phyloP scores from a whole-genome alignment of 2,329 filamentous ascomycete genomes.

The Sarocladium kiliense region DNA sequence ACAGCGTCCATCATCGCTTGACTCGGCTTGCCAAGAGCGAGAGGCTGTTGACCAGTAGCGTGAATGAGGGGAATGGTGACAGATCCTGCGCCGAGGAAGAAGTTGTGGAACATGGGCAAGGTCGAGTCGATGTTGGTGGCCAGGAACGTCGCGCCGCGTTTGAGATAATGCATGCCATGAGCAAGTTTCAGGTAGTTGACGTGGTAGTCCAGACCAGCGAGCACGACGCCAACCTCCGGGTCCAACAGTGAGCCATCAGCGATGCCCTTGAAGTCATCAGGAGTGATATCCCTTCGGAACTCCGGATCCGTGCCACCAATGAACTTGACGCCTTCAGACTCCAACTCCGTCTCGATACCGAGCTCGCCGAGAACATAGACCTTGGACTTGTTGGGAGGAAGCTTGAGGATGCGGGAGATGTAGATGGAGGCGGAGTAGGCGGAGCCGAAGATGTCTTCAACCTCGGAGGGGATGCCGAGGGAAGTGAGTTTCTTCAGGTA shows the following conservation, averaged over 20 bases:
- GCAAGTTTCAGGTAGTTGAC: constrained; percentile 91
- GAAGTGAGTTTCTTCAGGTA: constrained; percentile 87
- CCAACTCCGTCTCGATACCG: constrained; percentile 85
- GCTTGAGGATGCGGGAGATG: constrained; percentile 84
- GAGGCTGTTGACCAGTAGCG: constrained; percentile 63
- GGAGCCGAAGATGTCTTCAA: constrained; percentile 93
- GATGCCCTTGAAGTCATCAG: constrained; percentile 74
- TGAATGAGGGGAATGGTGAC: constrained; percentile 72
- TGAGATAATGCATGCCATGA: constrained; percentile 80
- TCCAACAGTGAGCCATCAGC: constrained; percentile 74
- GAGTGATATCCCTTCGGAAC: constrained; percentile 71
- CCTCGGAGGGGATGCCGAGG: constrained; percentile 72
- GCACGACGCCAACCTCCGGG: constrained; percentile 81
- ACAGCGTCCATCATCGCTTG: constrained; percentile 99
- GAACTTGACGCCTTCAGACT: constrained; percentile 70
- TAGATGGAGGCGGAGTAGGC: constrained; percentile 95
- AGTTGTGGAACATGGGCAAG: constrained; percentile 70
- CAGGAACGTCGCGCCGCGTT: constrained; percentile 75
- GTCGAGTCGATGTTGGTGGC: constrained; percentile 93
- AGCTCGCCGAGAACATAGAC: constrained; percentile 90
- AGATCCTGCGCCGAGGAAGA: constrained; percentile 90
- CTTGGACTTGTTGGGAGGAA: constrained; percentile 76
- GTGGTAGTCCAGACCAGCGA: constrained; percentile 89
- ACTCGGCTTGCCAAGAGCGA: constrained; percentile 87
- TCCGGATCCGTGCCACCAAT: constrained; percentile 82